phyloP scores from a whole-genome alignment of 176 grass and related monocot genomes.

The Juncus inflexus region DNA sequence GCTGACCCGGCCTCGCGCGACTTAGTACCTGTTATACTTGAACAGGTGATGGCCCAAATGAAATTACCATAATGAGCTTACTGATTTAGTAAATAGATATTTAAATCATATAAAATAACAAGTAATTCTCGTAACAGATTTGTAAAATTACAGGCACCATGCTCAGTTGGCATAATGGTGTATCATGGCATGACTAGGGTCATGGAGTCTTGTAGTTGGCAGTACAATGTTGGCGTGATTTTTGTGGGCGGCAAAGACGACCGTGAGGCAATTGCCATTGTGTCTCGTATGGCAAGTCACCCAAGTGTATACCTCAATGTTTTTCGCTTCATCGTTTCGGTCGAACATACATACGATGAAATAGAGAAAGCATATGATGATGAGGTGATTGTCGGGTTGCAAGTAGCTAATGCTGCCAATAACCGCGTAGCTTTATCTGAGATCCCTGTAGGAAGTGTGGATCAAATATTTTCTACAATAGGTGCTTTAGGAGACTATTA shows the following conservation, averaged over 20 bases:
- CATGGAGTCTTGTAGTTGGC: background rate
- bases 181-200: conserved; percentile 6
- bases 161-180: conserved; percentile 33
- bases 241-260: conserved; percentile 41
- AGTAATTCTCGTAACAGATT: background rate
- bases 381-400: conserved; percentile 23
- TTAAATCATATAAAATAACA: too few relatives aligned
- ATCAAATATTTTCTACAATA: conserved; percentile 12
- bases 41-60: conserved; percentile 18
- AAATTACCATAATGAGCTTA: too few relatives aligned
- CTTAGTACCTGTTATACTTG: conserved; percentile 22
- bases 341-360: background rate
- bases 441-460: conserved; percentile 11
- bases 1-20: conserved; percentile 2
- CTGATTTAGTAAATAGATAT: too few relatives aligned
- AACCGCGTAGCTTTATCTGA: conserved; percentile 17
- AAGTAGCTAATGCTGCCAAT: conserved; percentile 4
- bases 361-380: conserved; percentile 19
- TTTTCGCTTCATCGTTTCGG: background rate
- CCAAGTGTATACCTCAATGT: background rate
- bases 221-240: conserved; percentile 19
- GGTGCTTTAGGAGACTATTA: background rate
- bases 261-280: conserved; percentile 32
- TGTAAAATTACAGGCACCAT: conserved; percentile 6
- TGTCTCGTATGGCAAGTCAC: conserved; percentile 15